A percentile compares a stretch with the other conserved stretches of the same genome.
phyloP scores from a whole-genome alignment of 1,139 yeast genomes.

The Taiozyma sp. region DNA sequence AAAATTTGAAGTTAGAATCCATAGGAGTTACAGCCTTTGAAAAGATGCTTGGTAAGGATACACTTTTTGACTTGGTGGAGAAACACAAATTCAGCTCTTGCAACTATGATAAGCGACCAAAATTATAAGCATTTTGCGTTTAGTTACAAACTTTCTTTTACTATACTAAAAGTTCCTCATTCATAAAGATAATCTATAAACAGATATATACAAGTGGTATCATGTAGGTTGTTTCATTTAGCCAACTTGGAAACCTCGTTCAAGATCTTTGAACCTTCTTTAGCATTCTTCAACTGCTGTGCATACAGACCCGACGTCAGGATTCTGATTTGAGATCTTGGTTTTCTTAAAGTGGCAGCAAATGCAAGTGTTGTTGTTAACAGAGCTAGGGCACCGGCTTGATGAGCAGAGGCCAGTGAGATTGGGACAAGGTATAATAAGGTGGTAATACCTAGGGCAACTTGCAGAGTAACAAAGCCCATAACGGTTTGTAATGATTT shows the following conservation, averaged over 20 bases:
- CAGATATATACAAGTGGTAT: background rate
- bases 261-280: constrained; percentile 27
- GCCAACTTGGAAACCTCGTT: constrained; percentile 30
- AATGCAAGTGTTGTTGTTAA: constrained; percentile 73
- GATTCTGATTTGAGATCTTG: constrained; percentile 43
- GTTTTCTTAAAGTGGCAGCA: constrained; percentile 63
- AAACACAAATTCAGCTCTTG: constrained; percentile 9
- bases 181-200: background rate
- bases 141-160: no score
- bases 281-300: constrained; percentile 22
- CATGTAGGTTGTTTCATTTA: constrained; percentile 25
- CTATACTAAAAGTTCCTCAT: no score
- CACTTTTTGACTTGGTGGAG: constrained; percentile 12
- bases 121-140: background rate
- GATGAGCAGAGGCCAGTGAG: constrained; percentile 91
- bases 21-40: constrained; percentile 13
- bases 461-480: constrained; percentile 83
- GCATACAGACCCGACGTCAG: constrained; percentile 28
- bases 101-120: background rate
- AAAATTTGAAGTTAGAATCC: constrained; percentile 1
- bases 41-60: constrained; percentile 6
- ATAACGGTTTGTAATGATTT: constrained; percentile 59
- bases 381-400: constrained; percentile 92
- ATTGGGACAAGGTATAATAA: constrained; percentile 87
- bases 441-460: constrained; percentile 78